Conservation (phyloP, 1,139 yeast species). For the Arxiozyma bovina region DNA sequence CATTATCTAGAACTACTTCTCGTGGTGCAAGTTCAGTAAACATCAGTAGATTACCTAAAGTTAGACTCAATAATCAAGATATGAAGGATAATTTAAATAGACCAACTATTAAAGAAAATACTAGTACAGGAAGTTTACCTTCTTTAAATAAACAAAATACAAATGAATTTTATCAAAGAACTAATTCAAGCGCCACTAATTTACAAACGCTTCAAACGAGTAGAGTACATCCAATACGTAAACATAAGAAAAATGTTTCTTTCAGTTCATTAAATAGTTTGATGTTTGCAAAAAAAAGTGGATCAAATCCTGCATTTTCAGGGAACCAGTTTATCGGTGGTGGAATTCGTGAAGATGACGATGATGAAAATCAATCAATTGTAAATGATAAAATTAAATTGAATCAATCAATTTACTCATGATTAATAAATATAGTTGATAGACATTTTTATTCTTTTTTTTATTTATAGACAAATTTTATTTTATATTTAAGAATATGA, state of each 20-base stretch:
- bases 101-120: constrained; percentile 11
- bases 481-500: too few relatives aligned
- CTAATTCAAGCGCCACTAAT: constrained; percentile 20
- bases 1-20: constrained; percentile 10
- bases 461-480: too few relatives aligned
- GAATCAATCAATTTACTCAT: constrained; percentile 26
- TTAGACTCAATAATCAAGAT: constrained; percentile 22
- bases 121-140: constrained; percentile 18
- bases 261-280: constrained; percentile 32
- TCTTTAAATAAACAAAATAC: constrained; percentile 6
- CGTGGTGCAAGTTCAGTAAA: constrained; percentile 9
- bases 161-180: constrained; percentile 5
- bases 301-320: constrained; percentile 7
- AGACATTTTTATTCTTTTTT: background rate
- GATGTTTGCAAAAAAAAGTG: constrained; percentile 28
- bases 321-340: constrained; percentile 19
- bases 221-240: constrained; percentile 24
- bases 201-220: constrained; percentile 11
- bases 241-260: constrained; percentile 31
- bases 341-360: constrained; percentile 26
- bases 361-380: constrained; percentile 10
- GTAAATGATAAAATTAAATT: constrained; percentile 17
- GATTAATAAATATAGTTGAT: background rate
- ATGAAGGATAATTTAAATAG: constrained; percentile 7
- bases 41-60: constrained; percentile 15